A percentile compares a stretch with the other conserved stretches of the same genome.
These are phyloP conservation scores for Catunica adiposa DNA, from an alignment of 2,329 filamentous ascomycete species.

Conservation along the genomic window DNA sequence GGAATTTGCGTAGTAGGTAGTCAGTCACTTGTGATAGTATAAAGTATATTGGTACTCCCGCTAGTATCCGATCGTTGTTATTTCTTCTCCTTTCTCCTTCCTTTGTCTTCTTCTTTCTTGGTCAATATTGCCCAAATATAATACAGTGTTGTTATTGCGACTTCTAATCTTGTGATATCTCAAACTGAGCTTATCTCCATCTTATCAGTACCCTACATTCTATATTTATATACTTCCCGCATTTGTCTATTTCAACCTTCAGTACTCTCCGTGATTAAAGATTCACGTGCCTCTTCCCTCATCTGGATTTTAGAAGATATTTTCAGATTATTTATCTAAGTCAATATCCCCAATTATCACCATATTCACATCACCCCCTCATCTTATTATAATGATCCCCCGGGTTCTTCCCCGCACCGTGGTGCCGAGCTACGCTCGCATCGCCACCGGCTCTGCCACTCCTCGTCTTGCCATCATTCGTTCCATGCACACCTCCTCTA, in stretches of 20 bases:
- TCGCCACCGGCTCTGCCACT: neutral
- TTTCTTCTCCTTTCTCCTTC: neutral
- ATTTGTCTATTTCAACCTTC: neutral
- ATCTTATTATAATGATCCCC: neutral
- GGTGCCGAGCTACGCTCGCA: neutral
- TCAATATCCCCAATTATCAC: neutral
- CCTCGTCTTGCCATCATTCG: neutral
- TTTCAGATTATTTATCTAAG: too few species aligned
- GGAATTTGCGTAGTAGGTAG: too few species aligned
- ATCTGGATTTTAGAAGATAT: too few species aligned
- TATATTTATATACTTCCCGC: too few species aligned
- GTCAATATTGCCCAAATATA: neutral
- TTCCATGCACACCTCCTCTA: conserved; percentile 9
- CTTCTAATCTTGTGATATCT: neutral
- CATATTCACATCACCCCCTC: neutral
- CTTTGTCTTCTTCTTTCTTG: neutral
- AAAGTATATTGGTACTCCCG: neutral
- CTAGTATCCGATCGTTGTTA: neutral
- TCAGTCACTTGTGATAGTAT: neutral
- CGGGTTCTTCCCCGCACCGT: neutral
- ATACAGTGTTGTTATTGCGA: neutral
- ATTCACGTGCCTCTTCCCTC: too few species aligned
- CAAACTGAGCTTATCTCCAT: too few species aligned
- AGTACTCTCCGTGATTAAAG: too few species aligned
- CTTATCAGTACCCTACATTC: too few species aligned